Evolutionary conservation across 108 stramenopile species (phyloP).

Genomic region (Fragilaria radians): DNA sequence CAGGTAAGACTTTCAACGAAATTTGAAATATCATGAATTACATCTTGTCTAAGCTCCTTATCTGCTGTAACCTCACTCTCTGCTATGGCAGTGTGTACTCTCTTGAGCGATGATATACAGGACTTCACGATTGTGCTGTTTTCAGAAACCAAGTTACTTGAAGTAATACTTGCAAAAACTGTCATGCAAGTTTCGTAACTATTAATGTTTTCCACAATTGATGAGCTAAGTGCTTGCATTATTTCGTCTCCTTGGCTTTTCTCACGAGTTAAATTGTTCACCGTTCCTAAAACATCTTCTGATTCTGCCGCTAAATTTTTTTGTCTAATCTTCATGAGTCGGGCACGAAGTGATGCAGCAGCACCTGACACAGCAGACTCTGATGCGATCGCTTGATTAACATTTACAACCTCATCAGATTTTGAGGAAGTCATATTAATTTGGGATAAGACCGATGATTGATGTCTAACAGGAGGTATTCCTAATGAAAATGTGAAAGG

Average conservation of each 20-base stretch:
- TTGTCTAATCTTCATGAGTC: conserved; percentile 45
- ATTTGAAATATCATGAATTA: conserved; percentile 17
- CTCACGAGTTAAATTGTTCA: too few species aligned
- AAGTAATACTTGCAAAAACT: too few species aligned
- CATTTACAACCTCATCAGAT: too few species aligned
- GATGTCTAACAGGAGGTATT: too few species aligned
- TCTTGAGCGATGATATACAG: conserved; percentile 32
- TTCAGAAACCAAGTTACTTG: too few species aligned
- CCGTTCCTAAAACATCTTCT: conserved; percentile 2
- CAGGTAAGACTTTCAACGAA: conserved; percentile 18
- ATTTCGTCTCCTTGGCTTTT: too few species aligned
- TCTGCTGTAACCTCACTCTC: conserved; percentile 9
- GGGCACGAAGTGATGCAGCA: conserved; percentile 49
- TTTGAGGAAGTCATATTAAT: too few species aligned
- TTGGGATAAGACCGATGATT: too few species aligned
- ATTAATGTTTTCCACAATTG: too few species aligned
- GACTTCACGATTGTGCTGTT: conserved; percentile 21
- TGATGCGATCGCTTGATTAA: too few species aligned
- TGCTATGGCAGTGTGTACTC: conserved; percentile 37
- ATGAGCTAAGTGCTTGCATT: too few species aligned
- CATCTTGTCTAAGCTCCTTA: conserved; percentile 14
- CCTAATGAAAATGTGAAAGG: neutral
- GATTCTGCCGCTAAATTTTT: conserved; percentile 11
- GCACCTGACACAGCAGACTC: conserved; percentile 35
- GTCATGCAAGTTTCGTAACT: too few species aligned